Evolutionary conservation across 257 asterid genomes (phyloP), one percentile per base, ranked within the genome.

Genomic region (Perilla frutescens): DNA sequence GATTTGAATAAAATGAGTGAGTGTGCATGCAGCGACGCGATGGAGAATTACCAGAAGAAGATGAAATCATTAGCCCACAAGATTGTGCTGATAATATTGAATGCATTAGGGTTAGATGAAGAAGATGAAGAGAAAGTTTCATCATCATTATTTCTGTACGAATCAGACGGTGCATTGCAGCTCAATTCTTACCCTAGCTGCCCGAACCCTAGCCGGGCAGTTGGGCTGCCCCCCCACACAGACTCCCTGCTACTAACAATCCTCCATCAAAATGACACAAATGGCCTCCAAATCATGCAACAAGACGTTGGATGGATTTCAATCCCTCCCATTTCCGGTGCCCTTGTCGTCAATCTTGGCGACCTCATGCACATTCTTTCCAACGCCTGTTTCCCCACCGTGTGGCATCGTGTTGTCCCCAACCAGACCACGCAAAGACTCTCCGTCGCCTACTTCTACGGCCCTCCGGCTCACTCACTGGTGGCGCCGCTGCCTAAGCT

Each of bases 171-270:
- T 44, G 89, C 93, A 37, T 36, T 93, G 75, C 97, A 91, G 63
- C 85, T 93, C 6, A 93, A 93, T 51, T 93, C 98, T 0, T 93
- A 86, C 76, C 98, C 98, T 32, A 70, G 81, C 8, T 93, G 98
- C 72, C 98, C 97, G 8, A 84, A 86, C 85, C 93, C 97, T 62
- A 79, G 59, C 14, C 87, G 32, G 1, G 90, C 96, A 13, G 65
- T 93, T 20, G 98, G 98, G 10, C 77, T 93, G 56, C 96, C 92
- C 40, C 93, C 97, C 0, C 97, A 93, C 77, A 93, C 98, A 1
- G 98, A 93, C 49, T 77, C 98, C 0, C 47, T 83, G 14, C 89
- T 89, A 5, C 71, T 93, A 4, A 93, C 98, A 8, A 84, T 93
- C 57, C 89, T 93, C 40, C 93, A 91, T n/a, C 98, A 93, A 56